Evolutionary conservation across 164 flowering plant genomes (phyloP), one percentile per base, ranked within the genome.

Genomic region (Berberis vulgaris): DNA sequence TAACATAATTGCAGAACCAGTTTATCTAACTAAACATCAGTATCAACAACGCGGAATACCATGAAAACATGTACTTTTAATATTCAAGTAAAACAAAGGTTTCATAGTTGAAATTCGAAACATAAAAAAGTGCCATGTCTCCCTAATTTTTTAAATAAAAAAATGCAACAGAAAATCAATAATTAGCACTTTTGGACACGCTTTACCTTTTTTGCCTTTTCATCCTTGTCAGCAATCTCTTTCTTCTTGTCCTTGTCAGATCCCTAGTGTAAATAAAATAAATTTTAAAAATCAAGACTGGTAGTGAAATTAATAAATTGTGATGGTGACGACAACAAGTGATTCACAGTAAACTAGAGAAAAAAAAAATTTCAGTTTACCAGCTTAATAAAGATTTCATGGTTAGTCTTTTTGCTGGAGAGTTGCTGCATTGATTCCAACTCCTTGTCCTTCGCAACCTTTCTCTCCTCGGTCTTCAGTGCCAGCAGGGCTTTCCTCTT

Each of bases 171-270:
- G 26, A 26, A 26, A 26, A 26, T 26, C 26, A 26, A 26, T 26
- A 26, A 26, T 26, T 26, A 26, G 26, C 26, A 26, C 26, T 26
- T 26, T 26, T 26, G 26, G 26, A 26, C 26, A 26, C 26, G 26
- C 26, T 26, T 6, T 43, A 85, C 96, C 96, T 89, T 89, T 65
- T 87, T 91, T 41, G 81, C 77, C 65, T 45, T 86, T 67, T 90
- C 94, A 53, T 87, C 95, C 70, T 84, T 91, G 49, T 89, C 98
- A 49, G 73, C 69, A 63, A 77, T 72, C 53, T 91, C 98, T 67
- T 80, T 89, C 7, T 76, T 73, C 71, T 82, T 87, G 57, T 84
- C 91, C 81, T 88, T 88, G 5, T 87, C 97, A 69, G 88, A 77
- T 4, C 97, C 86, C 97, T 91, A 73, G 6, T 0, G 64, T 59